Evolutionary conservation across 2,329 filamentous ascomycete genomes (phyloP).

Genomic region (Emergomyces orientalis): DNA sequence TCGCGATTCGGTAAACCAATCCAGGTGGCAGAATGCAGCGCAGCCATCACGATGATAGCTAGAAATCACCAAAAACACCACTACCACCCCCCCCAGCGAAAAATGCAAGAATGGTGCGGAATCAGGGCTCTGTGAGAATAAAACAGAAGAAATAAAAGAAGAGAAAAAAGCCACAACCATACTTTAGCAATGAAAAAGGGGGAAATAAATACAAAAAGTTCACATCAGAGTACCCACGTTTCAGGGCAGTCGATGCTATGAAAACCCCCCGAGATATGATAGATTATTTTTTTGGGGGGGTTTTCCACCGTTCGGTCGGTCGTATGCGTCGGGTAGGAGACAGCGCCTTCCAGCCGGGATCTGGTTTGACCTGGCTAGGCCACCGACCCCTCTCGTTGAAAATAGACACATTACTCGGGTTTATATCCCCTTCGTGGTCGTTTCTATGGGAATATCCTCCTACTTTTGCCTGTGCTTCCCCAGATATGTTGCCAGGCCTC

Average conservation of each 20-base stretch:
- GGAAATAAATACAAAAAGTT: constrained; percentile 5
- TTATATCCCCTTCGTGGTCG: background rate
- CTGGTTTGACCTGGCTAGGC: constrained; percentile 6
- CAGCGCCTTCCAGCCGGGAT: constrained; percentile 2
- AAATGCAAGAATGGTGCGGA: no score
- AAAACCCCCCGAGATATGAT: constrained; percentile 2
- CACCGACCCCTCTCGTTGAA: constrained; percentile 1
- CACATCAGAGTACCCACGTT: constrained; percentile 3
- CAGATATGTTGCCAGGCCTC: background rate
- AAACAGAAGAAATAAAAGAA: background rate
- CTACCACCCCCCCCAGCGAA: no score
- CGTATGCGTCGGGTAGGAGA: constrained; percentile 1
- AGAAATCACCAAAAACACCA: no score
- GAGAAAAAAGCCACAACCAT: no score
- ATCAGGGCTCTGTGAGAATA: no score
- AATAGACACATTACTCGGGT: background rate
- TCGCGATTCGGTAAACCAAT: no score
- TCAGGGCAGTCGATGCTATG: constrained; percentile 8
- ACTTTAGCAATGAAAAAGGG: no score
- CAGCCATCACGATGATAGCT: no score
- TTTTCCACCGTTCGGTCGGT: constrained; percentile 4
- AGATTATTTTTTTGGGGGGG: background rate
- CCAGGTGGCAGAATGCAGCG: no score
- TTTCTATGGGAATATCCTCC: background rate
- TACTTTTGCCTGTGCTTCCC: background rate